Conservation (phyloP, 2,329 filamentous ascomycete species). For the Neurospora sp. region DNA sequence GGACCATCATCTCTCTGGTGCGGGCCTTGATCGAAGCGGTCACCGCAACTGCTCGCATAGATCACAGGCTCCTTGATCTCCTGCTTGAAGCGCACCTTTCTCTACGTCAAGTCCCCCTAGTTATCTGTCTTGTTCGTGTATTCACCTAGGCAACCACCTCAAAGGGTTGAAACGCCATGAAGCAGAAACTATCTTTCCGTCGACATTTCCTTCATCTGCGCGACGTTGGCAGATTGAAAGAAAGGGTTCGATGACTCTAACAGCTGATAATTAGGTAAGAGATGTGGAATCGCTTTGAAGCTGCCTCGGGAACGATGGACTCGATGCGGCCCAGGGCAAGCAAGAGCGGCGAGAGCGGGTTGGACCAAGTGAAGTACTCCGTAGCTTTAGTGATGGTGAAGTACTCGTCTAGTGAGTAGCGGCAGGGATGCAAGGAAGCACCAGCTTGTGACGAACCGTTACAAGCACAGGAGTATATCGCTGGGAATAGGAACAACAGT, state of each 20-base stretch:
- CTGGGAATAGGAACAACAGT: not conserved
- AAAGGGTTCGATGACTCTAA: fast-evolving
- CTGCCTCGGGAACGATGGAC: not conserved
- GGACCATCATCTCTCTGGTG: not conserved
- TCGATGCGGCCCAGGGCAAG: not conserved
- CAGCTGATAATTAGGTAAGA: not conserved
- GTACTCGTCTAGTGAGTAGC: not conserved
- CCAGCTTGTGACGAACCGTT: not conserved
- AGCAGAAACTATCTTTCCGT: not conserved
- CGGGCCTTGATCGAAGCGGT: not conserved
- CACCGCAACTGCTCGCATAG: not conserved
- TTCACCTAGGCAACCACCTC: not conserved
- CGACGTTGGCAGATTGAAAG: not conserved
- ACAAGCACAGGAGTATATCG: not conserved
- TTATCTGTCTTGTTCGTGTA: not conserved
- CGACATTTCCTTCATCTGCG: not conserved
- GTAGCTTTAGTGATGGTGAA: not conserved
- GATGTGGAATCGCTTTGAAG: not conserved
- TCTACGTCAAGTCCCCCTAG: too few relatives aligned
- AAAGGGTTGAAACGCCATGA: not conserved
- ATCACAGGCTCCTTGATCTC: not conserved
- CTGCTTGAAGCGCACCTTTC: not conserved
- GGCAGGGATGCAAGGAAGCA: not conserved
- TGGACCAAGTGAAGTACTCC: not conserved
- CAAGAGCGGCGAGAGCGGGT: not conserved